Evolutionary conservation across 306 rosid species (phyloP).

Genomic region (Sicyos edulis): DNA sequence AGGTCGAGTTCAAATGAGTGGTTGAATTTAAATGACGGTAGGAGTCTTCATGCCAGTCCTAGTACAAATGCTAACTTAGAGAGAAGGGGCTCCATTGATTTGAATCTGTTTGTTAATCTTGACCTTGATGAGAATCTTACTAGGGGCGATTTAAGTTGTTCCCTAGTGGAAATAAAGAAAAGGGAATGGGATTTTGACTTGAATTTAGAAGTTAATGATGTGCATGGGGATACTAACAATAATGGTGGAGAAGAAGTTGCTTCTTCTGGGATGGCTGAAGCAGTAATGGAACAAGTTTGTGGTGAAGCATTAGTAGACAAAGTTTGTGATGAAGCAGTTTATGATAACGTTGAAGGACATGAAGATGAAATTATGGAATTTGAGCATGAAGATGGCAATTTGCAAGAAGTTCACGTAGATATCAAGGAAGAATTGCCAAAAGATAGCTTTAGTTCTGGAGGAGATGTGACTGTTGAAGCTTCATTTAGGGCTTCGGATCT

Average conservation of each 20-base stretch:
- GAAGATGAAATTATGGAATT: constrained; percentile 27
- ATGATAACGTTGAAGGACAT: constrained; percentile 13
- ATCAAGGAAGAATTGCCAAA: constrained; percentile 30
- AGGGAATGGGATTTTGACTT: constrained; percentile 68
- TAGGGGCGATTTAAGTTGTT: constrained; percentile 23
- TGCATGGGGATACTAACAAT: constrained; percentile 37
- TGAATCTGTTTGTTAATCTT: constrained; percentile 61
- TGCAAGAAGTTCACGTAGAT: constrained; percentile 34
- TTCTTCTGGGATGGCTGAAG: constrained; percentile 29
- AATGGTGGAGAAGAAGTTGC: constrained; percentile 29
- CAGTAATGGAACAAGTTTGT: constrained; percentile 22
- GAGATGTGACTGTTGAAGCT: constrained; percentile 29
- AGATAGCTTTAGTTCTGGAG: constrained; percentile 28
- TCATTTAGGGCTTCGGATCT: constrained; percentile 28
- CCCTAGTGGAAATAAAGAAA: constrained; percentile 29
- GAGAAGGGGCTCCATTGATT: constrained; percentile 58
- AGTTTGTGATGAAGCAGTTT: constrained; percentile 26
- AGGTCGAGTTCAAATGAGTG: constrained; percentile 46
- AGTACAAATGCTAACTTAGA: constrained; percentile 26
- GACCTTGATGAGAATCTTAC: constrained; percentile 39
- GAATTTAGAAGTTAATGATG: constrained; percentile 69
- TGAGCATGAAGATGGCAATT: constrained; percentile 23
- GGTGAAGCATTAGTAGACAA: constrained; percentile 26
- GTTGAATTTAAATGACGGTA: constrained; percentile 41
- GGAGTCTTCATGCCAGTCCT: constrained; percentile 21